Percentiles rank a stretch among this genome's conserved stretches.
These are phyloP conservation scores for Botryotinia narcissicola DNA, from an alignment of 2,329 filamentous ascomycete species.

Conservation along the genomic window DNA sequence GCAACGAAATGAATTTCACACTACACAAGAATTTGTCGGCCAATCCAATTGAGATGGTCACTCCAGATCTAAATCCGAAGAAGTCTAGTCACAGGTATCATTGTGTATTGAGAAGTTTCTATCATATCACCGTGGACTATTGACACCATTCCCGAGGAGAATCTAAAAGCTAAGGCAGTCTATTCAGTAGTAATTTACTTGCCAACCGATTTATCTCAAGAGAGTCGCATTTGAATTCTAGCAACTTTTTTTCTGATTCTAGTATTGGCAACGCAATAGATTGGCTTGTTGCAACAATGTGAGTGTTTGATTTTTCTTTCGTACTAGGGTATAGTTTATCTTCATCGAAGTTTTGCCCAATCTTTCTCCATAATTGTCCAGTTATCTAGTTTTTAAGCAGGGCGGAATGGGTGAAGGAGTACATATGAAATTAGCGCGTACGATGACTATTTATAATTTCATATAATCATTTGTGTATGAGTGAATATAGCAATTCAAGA, in stretches of 20 bases:
- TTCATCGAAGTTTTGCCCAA: background rate
- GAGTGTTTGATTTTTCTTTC: background rate
- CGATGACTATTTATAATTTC: background rate
- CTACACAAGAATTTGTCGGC: background rate
- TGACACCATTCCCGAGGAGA: background rate
- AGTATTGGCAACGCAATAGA: background rate
- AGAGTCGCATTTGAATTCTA: background rate
- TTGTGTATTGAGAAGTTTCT: background rate
- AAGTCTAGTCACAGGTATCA: background rate
- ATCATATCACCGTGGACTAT: background rate
- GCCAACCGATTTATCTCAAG: background rate
- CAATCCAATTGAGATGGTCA: background rate
- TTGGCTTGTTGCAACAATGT: background rate
- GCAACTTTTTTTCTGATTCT: background rate
- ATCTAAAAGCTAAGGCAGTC: background rate
- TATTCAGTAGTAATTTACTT: background rate
- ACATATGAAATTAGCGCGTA: background rate
- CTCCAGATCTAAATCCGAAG: background rate
- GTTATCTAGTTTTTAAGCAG: background rate
- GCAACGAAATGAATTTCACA: background rate
- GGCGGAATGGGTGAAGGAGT: background rate
- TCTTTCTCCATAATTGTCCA: accelerated
- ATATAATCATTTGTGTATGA: background rate
- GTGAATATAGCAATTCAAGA: background rate
- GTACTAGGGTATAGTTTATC: background rate